A percentile compares a stretch with the other conserved stretches of the same genome.
phyloP scores from a whole-genome alignment of 345 rosid genomes.

The Draba incana region DNA sequence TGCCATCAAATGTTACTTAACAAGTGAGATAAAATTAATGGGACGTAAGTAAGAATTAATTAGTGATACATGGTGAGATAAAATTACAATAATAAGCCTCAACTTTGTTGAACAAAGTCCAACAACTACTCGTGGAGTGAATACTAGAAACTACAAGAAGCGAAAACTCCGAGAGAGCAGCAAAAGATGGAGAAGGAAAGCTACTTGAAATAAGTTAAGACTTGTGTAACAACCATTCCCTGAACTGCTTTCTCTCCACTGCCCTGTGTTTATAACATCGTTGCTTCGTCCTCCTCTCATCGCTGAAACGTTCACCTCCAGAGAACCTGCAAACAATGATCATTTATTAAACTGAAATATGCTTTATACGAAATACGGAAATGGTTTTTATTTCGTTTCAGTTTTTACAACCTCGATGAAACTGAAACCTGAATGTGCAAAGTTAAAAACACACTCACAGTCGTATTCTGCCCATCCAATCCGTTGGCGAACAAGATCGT shows the following conservation, averaged over 20 bases:
- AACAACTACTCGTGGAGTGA: slow-evolving; percentile 8
- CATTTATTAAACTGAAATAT: background rate
- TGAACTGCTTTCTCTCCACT: slow-evolving; percentile 36
- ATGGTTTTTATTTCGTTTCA: too few relatives aligned
- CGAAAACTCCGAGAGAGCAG: background rate
- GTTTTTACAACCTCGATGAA: background rate
- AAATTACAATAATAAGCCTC: slow-evolving; percentile 24
- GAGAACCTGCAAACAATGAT: slow-evolving; percentile 52
- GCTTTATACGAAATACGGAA: too few relatives aligned
- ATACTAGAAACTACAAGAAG: slow-evolving; percentile 25
- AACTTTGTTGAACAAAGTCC: background rate
- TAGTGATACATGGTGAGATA: slow-evolving; percentile 11
- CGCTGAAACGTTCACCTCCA: slow-evolving; percentile 75
- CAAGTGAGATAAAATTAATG: slow-evolving; percentile 1
- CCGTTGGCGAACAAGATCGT: slow-evolving; percentile 74
- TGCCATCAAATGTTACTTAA: too few relatives aligned
- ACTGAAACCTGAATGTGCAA: background rate
- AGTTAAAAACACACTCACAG: slow-evolving; percentile 58
- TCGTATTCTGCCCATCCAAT: slow-evolving; percentile 91
- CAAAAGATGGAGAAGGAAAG: slow-evolving; percentile 23
- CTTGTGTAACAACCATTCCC: slow-evolving; percentile 14
- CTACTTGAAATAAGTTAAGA: slow-evolving; percentile 21
- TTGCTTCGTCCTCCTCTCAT: slow-evolving; percentile 42
- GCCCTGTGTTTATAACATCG: slow-evolving; percentile 35
- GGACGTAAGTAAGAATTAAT: slow-evolving; percentile 28